phyloP scores from a whole-genome alignment of 2,329 filamentous ascomycete species.

The Cercospora brassicicola region DNA sequence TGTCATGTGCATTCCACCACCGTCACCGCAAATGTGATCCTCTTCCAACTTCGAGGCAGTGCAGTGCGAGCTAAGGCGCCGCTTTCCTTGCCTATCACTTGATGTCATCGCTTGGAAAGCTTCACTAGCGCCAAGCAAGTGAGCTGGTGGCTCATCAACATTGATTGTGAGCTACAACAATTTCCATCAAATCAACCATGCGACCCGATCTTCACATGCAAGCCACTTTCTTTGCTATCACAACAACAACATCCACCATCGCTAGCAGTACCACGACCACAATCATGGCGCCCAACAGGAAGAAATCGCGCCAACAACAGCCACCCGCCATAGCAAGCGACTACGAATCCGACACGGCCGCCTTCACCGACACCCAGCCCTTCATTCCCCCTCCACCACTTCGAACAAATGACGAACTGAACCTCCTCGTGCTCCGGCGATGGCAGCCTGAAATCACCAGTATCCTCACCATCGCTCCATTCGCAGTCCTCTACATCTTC shows the following conservation, averaged over 20 bases:
- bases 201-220: constrained; percentile 1
- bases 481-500: constrained; percentile 84
- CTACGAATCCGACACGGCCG: constrained; percentile 24
- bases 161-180: background rate
- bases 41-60: background rate
- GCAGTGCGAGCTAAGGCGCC: background rate
- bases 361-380: constrained; percentile 34
- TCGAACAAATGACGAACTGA: constrained; percentile 81
- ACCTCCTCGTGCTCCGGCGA: constrained; percentile 77
- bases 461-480: constrained; percentile 79
- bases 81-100: background rate
- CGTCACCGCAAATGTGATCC: background rate
- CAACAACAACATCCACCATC: background rate
- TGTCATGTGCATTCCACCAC: background rate
- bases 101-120: constrained; percentile 1
- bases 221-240: background rate
- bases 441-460: constrained; percentile 72
- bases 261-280: background rate
- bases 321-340: constrained; percentile 11
- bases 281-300: constrained; percentile 24
- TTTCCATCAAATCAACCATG: background rate
- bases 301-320: constrained; percentile 16
- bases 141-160: background rate
- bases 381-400: constrained; percentile 47
- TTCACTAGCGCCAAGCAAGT: background rate